phyloP scores from a whole-genome alignment of 1,284 basidiomycete species.

The Agroathelia rolfsii region DNA sequence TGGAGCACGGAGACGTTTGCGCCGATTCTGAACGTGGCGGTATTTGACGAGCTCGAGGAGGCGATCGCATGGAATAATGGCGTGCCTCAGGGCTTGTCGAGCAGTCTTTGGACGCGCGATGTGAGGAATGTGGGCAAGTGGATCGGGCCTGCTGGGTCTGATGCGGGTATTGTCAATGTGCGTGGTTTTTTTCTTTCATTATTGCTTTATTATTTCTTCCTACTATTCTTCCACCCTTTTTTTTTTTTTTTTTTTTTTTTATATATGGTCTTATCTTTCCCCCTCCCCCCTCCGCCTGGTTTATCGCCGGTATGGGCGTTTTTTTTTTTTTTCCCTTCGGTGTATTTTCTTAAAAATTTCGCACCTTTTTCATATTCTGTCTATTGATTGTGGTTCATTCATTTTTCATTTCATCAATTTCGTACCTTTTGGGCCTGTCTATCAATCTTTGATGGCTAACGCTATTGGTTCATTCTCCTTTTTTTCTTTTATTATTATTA shows the following conservation, averaged over 20 bases:
- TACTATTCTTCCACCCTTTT: constrained; percentile 10
- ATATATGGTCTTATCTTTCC: no score
- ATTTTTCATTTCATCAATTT: no score
- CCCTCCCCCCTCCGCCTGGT: no score
- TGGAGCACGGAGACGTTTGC: constrained; percentile 85
- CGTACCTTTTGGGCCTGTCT: no score
- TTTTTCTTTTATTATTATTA: constrained; percentile 5
- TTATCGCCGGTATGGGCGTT: no score
- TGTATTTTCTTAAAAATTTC: no score
- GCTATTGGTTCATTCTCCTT: no score
- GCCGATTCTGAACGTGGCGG: constrained; percentile 78
- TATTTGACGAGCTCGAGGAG: constrained; percentile 85
- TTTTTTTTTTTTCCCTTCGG: not conserved
- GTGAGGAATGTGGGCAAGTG: constrained; percentile 78
- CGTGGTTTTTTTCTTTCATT: constrained; percentile 13
- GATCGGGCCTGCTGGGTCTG: constrained; percentile 83
- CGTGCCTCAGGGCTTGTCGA: constrained; percentile 86
- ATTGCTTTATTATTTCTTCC: constrained; percentile 6
- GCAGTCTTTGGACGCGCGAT: constrained; percentile 84
- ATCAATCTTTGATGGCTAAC: no score
- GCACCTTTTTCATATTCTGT: constrained; percentile 7
- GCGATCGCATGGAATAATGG: constrained; percentile 90
- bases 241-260: no score
- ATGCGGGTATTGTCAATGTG: constrained; percentile 82
- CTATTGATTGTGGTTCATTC: constrained; percentile 12